Evolutionary conservation across 176 grass and related monocot species (phyloP).

Genomic region (Triticum urartu): DNA sequence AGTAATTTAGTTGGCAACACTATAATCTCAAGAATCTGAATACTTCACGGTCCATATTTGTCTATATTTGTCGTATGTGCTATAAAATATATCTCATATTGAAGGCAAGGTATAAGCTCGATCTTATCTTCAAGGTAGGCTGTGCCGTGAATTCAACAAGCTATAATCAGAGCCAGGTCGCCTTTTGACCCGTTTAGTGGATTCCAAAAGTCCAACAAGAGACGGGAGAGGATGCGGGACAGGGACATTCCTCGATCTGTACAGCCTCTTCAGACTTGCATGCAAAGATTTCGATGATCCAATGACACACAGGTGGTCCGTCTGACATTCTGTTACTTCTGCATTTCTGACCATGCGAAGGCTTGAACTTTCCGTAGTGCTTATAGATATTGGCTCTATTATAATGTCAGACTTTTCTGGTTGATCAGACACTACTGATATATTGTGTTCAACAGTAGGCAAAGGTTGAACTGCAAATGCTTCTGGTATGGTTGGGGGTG

Average conservation of each 20-base stretch:
- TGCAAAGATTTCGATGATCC: slow-evolving; percentile 66
- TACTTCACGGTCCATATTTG: not conserved
- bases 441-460: slow-evolving; percentile 20
- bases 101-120: not conserved
- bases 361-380: slow-evolving; percentile 2
- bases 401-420: slow-evolving; percentile 12
- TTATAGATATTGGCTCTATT: not conserved
- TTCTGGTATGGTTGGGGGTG: slow-evolving; percentile 7
- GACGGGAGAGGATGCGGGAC: slow-evolving; percentile 76
- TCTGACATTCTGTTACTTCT: slow-evolving; percentile 10
- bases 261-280: slow-evolving; percentile 77
- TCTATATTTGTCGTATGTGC: not conserved
- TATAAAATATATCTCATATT: slow-evolving; percentile 25
- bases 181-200: slow-evolving; percentile 64
- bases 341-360: slow-evolving; percentile 22
- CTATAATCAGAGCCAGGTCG: slow-evolving; percentile 27
- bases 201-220: slow-evolving; percentile 56
- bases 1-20: not conserved
- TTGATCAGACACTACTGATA: not conserved
- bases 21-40: not conserved
- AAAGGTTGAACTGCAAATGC: not conserved
- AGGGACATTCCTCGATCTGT: slow-evolving; percentile 83
- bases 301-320: slow-evolving; percentile 21
- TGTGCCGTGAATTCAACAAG: slow-evolving; percentile 40
- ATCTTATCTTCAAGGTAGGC: slow-evolving; percentile 39